A percentile compares a stretch with the other conserved stretches of the same genome.
Conservation (phyloP, 306 rosid genomes). For the Fagus sylvatica region DNA sequence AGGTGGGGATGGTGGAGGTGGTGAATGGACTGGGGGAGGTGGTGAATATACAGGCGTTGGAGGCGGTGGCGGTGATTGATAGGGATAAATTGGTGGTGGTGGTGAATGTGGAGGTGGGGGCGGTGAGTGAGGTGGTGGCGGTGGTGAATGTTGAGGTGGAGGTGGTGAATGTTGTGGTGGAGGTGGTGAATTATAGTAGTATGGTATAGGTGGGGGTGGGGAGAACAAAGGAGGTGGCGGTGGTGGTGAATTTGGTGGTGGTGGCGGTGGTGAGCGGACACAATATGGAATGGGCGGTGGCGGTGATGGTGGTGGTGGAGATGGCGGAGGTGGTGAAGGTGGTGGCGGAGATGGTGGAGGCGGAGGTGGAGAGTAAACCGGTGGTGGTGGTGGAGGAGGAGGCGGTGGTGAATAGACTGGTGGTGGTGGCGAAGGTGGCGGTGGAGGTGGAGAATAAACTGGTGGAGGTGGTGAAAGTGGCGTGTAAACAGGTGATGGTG, state of each 20-base stretch:
- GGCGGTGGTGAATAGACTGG: slow-evolving; percentile 5
- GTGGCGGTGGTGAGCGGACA: slow-evolving; percentile 42
- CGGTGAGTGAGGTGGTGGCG: slow-evolving; percentile 31
- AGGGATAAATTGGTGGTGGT: slow-evolving; percentile 65
- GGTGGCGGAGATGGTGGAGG: slow-evolving; percentile 2
- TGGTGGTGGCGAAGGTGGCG: slow-evolving; percentile 35
- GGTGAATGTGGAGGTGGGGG: slow-evolving; percentile 56
- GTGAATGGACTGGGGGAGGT: slow-evolving; percentile 46
- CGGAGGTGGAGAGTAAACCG: slow-evolving; percentile 29
- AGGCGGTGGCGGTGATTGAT: slow-evolving; percentile 66
- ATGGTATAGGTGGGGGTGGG: slow-evolving; percentile 29
- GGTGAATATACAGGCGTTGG: slow-evolving; percentile 61
- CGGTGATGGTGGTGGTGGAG: slow-evolving; percentile 36
- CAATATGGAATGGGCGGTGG: slow-evolving; percentile 36
- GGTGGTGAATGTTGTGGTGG: slow-evolving; percentile 29
- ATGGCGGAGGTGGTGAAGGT: not conserved
- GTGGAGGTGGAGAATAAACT: slow-evolving; percentile 4
- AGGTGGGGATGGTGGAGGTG: slow-evolving; percentile 62
- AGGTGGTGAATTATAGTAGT: slow-evolving; percentile 29
- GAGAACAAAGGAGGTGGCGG: slow-evolving; percentile 28
- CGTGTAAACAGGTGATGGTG: slow-evolving; percentile 11
- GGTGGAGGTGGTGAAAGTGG: slow-evolving; percentile 25
- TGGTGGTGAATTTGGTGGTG: slow-evolving; percentile 48
- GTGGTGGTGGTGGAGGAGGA: slow-evolving; percentile 20
- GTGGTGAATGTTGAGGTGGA: slow-evolving; percentile 25